These are phyloP conservation scores for Ophiocordyceps robertsii DNA, from an alignment of 2,329 filamentous ascomycete species.

Conservation along the genomic window DNA sequence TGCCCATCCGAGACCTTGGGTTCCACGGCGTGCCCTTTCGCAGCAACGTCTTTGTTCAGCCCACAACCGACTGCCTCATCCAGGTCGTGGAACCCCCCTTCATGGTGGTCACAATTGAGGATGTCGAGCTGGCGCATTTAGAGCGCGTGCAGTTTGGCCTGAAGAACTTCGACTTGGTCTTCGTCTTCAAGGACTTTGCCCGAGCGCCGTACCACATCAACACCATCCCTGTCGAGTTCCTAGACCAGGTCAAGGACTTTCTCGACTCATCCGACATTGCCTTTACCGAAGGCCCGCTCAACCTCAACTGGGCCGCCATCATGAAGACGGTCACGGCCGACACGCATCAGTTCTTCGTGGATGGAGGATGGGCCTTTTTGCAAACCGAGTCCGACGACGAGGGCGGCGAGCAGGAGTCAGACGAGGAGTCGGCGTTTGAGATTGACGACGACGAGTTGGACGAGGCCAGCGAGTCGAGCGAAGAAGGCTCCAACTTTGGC, in stretches of 20 bases:
- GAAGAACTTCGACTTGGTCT: slow-evolving; percentile 98
- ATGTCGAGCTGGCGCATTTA: slow-evolving; percentile 91
- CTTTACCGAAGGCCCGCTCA: slow-evolving; percentile 86
- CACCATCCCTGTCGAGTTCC: slow-evolving; percentile 88
- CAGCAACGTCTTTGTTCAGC: slow-evolving; percentile 89
- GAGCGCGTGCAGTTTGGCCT: slow-evolving; percentile 94
- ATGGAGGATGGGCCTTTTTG: slow-evolving; percentile 92
- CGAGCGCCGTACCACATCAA: slow-evolving; percentile 90
- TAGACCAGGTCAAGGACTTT: slow-evolving; percentile 96
- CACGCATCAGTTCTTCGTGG: slow-evolving; percentile 86
- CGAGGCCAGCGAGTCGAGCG: slow-evolving; percentile 59
- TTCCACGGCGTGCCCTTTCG: slow-evolving; percentile 95
- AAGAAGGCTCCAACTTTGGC: slow-evolving; percentile 88
- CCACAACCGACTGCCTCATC: slow-evolving; percentile 91
- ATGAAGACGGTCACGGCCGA: slow-evolving; percentile 98
- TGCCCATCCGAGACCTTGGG: slow-evolving; percentile 90
- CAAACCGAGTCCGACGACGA: slow-evolving; percentile 80
- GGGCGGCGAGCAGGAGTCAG: slow-evolving; percentile 60
- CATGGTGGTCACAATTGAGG: slow-evolving; percentile 85
- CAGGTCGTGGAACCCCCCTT: slow-evolving; percentile 96
- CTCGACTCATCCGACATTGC: slow-evolving; percentile 91
- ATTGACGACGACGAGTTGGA: slow-evolving; percentile 78
- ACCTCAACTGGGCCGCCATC: slow-evolving; percentile 97
- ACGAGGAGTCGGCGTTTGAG: slow-evolving; percentile 88
- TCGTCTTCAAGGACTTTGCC: slow-evolving; percentile 95